These are phyloP conservation scores for Xylaria flabelliformis DNA, from an alignment of 495 filamentous ascomycete genomes.

Conservation along the genomic window DNA sequence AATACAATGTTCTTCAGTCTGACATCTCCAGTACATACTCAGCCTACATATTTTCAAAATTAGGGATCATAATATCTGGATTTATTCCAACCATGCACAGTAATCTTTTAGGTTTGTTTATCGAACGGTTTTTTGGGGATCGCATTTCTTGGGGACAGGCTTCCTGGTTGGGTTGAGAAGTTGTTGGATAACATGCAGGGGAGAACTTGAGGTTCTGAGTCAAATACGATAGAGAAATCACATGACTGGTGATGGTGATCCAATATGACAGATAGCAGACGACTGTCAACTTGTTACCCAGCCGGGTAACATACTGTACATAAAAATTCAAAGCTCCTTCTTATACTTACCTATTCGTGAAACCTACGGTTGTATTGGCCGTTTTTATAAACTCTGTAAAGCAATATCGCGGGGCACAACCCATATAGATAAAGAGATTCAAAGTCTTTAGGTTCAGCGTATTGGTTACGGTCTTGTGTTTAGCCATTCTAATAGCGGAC, in stretches of 20 bases:
- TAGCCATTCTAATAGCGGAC: too few species aligned
- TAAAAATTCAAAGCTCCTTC: slow-evolving; percentile 18
- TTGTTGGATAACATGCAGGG: neutral
- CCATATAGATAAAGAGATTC: too few species aligned
- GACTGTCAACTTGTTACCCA: slow-evolving; percentile 2
- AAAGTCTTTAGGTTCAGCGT: too few species aligned
- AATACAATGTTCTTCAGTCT: neutral
- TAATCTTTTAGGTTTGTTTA: slow-evolving; percentile 10
- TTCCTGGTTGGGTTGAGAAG: slow-evolving; percentile 9
- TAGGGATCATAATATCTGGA: slow-evolving; percentile 5
- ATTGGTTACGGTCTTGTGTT: too few species aligned
- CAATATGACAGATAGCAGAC: slow-evolving; percentile 5
- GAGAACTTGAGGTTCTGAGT: neutral
- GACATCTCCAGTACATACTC: slow-evolving; percentile 3
- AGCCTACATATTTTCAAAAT: slow-evolving; percentile 4
- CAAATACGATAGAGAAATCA: neutral
- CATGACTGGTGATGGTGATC: neutral
- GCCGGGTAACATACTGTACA: slow-evolving; percentile 18
- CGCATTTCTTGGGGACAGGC: neutral
- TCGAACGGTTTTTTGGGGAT: neutral
- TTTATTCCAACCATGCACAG: neutral
- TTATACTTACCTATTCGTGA: neutral
- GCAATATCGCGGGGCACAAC: too few species aligned
- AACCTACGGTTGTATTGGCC: neutral
- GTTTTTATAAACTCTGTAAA: neutral